phyloP scores from a whole-genome alignment of 192 early-diverging fungal genomes.

The Endogone sp. region DNA sequence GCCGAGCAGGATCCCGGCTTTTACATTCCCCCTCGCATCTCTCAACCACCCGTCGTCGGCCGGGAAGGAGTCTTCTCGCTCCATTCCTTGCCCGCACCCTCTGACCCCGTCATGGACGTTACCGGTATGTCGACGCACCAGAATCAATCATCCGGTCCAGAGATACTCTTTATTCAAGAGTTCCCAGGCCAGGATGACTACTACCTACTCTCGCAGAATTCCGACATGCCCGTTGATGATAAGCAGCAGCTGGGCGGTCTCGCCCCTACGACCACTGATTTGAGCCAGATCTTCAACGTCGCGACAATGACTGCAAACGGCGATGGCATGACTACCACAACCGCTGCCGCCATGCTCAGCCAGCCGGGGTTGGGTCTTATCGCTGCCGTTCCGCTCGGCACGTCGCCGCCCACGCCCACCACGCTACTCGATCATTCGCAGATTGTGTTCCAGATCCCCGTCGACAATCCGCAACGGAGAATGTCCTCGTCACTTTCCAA shows the following conservation, averaged over 20 bases:
- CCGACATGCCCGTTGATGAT: neutral
- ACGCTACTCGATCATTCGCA: neutral
- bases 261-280: neutral
- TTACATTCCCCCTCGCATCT: neutral
- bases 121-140: neutral
- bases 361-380: neutral
- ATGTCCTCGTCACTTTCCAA: neutral
- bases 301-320: neutral
- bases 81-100: neutral
- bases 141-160: neutral
- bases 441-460: neutral
- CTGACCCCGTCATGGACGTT: neutral
- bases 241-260: neutral
- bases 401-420: neutral
- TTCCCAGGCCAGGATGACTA: neutral
- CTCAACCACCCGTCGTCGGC: neutral
- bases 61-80: neutral
- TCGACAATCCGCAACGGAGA: neutral
- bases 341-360: neutral
- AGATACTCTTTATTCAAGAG: neutral
- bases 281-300: neutral
- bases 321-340: neutral
- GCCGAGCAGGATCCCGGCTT: neutral
- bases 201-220: neutral
- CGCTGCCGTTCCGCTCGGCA: neutral